phyloP scores from a whole-genome alignment of 331 rosid genomes.

The Cydonia oblonga region DNA sequence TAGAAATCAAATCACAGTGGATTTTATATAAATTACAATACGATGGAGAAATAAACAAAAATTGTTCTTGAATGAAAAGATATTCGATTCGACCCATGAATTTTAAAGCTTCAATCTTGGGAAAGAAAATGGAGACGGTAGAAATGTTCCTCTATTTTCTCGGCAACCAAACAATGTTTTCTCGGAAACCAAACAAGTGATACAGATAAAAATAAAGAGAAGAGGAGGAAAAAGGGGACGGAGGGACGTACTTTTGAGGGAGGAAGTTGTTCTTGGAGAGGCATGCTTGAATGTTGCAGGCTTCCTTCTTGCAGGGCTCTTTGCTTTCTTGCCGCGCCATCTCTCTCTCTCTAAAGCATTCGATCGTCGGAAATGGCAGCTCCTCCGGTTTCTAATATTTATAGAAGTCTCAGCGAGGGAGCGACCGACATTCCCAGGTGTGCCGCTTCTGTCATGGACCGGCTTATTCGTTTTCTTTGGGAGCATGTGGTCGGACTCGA shows the following conservation, averaged over 20 bases:
- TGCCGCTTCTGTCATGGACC: neutral
- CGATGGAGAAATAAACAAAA: too few species aligned
- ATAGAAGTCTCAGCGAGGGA: neutral
- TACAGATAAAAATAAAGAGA: neutral
- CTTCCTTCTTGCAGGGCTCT: conserved; percentile 86
- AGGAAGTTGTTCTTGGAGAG: conserved; percentile 75
- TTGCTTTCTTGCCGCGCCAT: neutral
- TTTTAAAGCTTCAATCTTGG: too few species aligned
- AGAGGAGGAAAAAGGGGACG: neutral
- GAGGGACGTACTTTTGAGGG: conserved; percentile 38
- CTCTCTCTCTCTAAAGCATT: neutral
- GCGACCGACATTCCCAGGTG: neutral
- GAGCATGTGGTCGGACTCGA: neutral
- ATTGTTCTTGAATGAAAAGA: too few species aligned
- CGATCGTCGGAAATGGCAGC: neutral
- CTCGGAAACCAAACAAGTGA: conserved; percentile 2
- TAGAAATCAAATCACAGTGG: neutral
- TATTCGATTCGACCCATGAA: too few species aligned
- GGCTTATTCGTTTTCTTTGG: neutral
- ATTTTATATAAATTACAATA: too few species aligned
- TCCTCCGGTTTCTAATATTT: neutral
- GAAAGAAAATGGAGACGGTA: neutral
- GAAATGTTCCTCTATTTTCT: neutral
- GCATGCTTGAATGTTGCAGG: conserved; percentile 89
- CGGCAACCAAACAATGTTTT: neutral